Base-by-base conservation (phyloP, 2,329 filamentous ascomycete genomes). In the Elsinoe fawcettii region DNA sequence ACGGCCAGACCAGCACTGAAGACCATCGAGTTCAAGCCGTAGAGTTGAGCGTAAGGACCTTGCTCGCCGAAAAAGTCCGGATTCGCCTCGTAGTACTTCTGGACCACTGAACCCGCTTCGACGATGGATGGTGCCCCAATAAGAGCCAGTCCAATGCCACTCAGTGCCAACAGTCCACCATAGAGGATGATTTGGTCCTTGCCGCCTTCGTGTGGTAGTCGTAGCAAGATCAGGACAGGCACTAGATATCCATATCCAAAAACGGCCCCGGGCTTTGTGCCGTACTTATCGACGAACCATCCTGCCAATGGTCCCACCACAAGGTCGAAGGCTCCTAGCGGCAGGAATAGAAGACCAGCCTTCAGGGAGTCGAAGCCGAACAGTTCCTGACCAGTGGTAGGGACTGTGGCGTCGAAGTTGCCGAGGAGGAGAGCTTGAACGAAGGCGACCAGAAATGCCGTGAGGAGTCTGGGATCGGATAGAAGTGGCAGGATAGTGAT, bases 21-120 rank as follows among this genome's bases (percentile, higher is more conserved):
- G 0, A 82, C 75, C 74, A 85, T 77, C n/a, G 77, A 81, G 63
- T 81, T 84, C 59, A 86, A 71, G 2, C 80, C 82, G 65, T 85
- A 87, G 0, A 86, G 72, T 67, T 86, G 84, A 1, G 82, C 83
- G 64, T 85, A 85, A 0, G 83, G 82, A 0, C 80, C 79, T 3
- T 78, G 72, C 1, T 72, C 68, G 0, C 80, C 79, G 61, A 84
- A 85, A 53, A 80, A 71, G 0, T 74, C 75, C 1, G 73, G 73
- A 57, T 84, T 85, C 1, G 75, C 76, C 46, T 75, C 71, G 59
- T 81, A 75, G 63, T 81, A 84, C 41, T 73, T 75, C 60, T 80
- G 75, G 1, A 84, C 74, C 0, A 84, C 73, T 9, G 72, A 69
- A 4, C 79, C 79, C 1, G 79, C 74, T 66, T 85, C 82, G 16